Evolutionary conservation across 768 basidiomycete genomes (phyloP).

Genomic region (Steccherinum ochraceum): DNA sequence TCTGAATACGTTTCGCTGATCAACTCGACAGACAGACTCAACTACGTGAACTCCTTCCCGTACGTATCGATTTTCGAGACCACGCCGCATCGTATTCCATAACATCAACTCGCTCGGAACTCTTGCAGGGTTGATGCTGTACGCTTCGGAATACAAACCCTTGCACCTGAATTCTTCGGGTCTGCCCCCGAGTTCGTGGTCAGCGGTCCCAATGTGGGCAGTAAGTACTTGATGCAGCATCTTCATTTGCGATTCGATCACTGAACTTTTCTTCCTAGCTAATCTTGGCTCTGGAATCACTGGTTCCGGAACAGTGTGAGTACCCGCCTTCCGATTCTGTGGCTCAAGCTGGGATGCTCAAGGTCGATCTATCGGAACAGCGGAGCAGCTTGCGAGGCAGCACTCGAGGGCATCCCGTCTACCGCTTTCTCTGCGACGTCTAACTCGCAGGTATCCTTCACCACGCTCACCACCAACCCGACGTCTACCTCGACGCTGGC

Average conservation of each 20-base stretch:
- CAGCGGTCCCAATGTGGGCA: constrained; percentile 35
- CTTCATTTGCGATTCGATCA: neutral
- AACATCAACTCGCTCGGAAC: neutral
- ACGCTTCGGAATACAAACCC: constrained; percentile 36
- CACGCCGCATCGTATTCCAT: neutral
- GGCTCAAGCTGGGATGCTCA: no score
- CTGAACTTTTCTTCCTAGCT: constrained; percentile 4
- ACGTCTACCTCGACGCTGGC: constrained; percentile 29
- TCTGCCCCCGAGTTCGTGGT: constrained; percentile 37
- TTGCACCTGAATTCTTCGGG: constrained; percentile 35
- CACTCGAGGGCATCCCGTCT: constrained; percentile 42
- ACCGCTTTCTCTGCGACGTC: constrained; percentile 40
- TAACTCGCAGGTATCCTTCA: constrained; percentile 43
- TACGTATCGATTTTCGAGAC: constrained; percentile 5
- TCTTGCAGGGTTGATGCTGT: constrained; percentile 25
- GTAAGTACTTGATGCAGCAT: constrained; percentile 8
- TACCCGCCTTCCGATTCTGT: no score
- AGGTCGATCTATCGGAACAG: no score
- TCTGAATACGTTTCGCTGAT: no score
- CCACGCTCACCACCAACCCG: constrained; percentile 35
- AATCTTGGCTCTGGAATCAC: constrained; percentile 19
- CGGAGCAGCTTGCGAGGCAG: constrained; percentile 44
- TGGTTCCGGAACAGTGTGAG: constrained; percentile 25
- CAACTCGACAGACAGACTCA: constrained; percentile 13
- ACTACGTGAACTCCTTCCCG: constrained; percentile 32